Evolutionary conservation across 495 filamentous ascomycete genomes (phyloP).

Genomic region (Pseudoneurospora amorphoporcata): DNA sequence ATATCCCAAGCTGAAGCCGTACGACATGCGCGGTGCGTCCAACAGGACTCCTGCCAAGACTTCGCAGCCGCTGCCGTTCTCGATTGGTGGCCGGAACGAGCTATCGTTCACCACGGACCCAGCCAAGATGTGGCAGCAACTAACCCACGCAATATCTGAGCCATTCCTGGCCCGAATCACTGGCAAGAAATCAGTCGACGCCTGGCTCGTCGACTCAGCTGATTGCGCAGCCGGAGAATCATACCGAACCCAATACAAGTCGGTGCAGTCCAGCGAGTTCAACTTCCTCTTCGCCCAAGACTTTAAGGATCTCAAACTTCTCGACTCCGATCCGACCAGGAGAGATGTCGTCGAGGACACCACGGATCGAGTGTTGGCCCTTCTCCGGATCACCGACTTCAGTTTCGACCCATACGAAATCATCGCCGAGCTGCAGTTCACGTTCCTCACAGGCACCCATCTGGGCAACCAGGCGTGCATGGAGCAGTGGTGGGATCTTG

Average conservation of each 20-base stretch:
- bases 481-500: conserved; percentile 77
- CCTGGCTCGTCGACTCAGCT: conserved; percentile 44
- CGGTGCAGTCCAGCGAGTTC: conserved; percentile 20
- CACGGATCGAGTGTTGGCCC: conserved; percentile 18
- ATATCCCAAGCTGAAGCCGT: conserved; percentile 29
- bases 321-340: conserved; percentile 38
- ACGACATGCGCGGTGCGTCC: conserved; percentile 13
- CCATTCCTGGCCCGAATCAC: conserved; percentile 39
- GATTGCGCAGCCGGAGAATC: conserved; percentile 24
- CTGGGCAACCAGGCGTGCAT: conserved; percentile 78
- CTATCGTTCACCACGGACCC: conserved; percentile 5
- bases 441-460: conserved; percentile 70
- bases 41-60: not conserved
- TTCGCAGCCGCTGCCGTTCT: not conserved
- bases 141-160: conserved; percentile 42
- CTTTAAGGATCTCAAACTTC: conserved; percentile 59
- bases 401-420: conserved; percentile 36
- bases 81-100: not conserved
- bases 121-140: conserved; percentile 24
- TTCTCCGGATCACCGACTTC: conserved; percentile 7
- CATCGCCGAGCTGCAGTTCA: conserved; percentile 80
- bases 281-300: conserved; percentile 44
- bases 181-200: conserved; percentile 23
- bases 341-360: conserved; percentile 22
- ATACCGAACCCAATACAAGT: conserved; percentile 14